Evolutionary conservation across 768 basidiomycete species (phyloP).

Genomic region (Phanerochaete carnosa): DNA sequence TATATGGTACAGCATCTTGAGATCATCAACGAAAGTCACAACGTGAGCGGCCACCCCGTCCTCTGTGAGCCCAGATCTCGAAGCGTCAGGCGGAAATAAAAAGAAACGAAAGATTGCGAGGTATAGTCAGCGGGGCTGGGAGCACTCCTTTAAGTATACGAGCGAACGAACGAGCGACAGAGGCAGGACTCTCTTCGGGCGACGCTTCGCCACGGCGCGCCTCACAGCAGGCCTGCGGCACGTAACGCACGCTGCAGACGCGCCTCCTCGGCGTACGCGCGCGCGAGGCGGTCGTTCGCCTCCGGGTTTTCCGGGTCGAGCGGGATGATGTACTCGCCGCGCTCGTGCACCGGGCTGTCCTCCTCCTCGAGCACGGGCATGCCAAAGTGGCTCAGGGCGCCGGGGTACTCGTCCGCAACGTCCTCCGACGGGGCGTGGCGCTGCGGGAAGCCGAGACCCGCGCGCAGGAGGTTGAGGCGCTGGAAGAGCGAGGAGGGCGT

Average conservation of each 20-base stretch:
- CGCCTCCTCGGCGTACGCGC: slow-evolving; percentile 51
- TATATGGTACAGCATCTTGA: slow-evolving; percentile 1
- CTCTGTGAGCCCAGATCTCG: not conserved
- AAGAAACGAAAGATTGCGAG: not conserved
- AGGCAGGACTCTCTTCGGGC: not conserved
- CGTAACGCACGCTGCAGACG: slow-evolving; percentile 58
- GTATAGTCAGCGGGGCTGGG: not conserved
- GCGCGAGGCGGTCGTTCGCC: slow-evolving; percentile 38
- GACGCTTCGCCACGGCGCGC: not conserved
- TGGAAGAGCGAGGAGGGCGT: slow-evolving; percentile 21
- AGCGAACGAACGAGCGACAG: too few species aligned
- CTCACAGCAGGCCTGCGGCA: slow-evolving; percentile 59
- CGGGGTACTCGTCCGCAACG: slow-evolving; percentile 1
- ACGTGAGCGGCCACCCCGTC: not conserved
- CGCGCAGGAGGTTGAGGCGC: slow-evolving; percentile 26
- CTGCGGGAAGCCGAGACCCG: slow-evolving; percentile 27
- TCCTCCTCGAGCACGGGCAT: slow-evolving; percentile 1
- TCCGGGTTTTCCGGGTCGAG: slow-evolving; percentile 39
- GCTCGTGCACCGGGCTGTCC: slow-evolving; percentile 4
- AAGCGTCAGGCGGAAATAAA: not conserved
- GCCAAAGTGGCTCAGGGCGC: slow-evolving; percentile 1
- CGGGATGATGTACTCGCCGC: slow-evolving; percentile 37
- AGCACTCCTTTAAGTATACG: not conserved
- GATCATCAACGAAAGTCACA: not conserved
- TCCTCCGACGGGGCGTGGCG: not conserved